Base-by-base conservation (phyloP, 176 grass and related monocot species). In the Elymus sibiricus region DNA sequence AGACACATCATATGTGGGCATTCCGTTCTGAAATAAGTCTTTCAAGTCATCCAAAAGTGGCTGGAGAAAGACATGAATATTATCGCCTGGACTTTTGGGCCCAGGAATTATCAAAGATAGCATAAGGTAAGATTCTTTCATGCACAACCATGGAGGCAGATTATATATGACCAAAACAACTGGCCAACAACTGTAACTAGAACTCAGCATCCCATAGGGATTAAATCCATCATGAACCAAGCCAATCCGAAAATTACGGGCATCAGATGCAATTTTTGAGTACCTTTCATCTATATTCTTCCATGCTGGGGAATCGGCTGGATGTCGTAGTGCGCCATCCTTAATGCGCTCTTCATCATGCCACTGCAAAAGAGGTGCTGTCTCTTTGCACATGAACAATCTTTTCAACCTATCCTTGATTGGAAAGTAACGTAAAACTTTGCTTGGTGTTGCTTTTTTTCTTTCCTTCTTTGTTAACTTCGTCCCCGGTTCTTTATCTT, bases 201-300 rank as follows among this genome's bases (percentile, higher is more conserved):
- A 74, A 47, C 26, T 51, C 14, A 51, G 15, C 43, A 76, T 76
- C 26, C 43, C 72, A 51, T 29, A 76, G 4, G 72, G 43, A 46
- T 51, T 51, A 76, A 76, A 76, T 51, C 72, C 72, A 19, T 76
- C 72, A 21, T n/a, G n/a, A n/a, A n/a, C n/a, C n/a, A n/a, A n/a
- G n/a, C 70, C 70, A 26, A 74, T 46, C n/a, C 24, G 70, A 47
- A 74, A 25, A 47, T 74, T 74, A 47, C 70, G n/a, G 27, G n/a
- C 13, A 74, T 74, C 24, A 9, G 40, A 46, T 74, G 70, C 70
- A 27, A 74, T 27, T 8, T 25, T 3, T 25, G 70, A 5, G 70
- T 46, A 74, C 40, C 10, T 74, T 47, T 74, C 40, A 74, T 74
- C 39, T 11, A 74, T 16, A 27, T 4, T 5, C n/a, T 74, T 46